Percentiles rank a stretch among this genome's conserved stretches.
phyloP scores from a whole-genome alignment of 2,329 filamentous ascomycete species.

The Sporothrix brunneoviolacea region DNA sequence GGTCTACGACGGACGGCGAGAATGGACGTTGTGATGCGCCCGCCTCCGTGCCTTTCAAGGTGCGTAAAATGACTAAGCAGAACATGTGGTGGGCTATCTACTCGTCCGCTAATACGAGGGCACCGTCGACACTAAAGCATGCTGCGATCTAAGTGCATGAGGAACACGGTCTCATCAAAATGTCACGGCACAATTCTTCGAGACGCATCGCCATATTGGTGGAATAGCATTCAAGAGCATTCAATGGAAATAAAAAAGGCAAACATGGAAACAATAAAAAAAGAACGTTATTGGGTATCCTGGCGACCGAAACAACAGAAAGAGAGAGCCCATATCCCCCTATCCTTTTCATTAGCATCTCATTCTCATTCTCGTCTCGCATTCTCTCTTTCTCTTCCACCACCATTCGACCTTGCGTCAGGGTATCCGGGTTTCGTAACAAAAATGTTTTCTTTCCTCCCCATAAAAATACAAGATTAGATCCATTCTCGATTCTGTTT shows the following conservation, averaged over 20 bases:
- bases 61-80: too few relatives aligned
- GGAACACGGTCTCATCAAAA: too few relatives aligned
- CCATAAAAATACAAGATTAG: conserved; percentile 1
- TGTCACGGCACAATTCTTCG: too few relatives aligned
- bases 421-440: not conserved
- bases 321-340: not conserved
- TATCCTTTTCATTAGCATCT: not conserved
- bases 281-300: conserved; percentile 5
- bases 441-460: not conserved
- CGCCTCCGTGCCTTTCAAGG: too few relatives aligned
- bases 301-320: not conserved
- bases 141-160: too few relatives aligned
- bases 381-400: not conserved
- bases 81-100: too few relatives aligned
- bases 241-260: not conserved
- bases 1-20: too few relatives aligned
- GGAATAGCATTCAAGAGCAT: too few relatives aligned
- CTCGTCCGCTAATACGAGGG: too few relatives aligned
- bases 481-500: not conserved
- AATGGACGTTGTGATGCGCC: too few relatives aligned
- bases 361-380: not conserved
- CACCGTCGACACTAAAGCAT: too few relatives aligned
- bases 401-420: conserved; percentile 1
- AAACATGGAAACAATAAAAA: not conserved
- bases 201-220: too few relatives aligned